Conservation (phyloP, 768 basidiomycete genomes). For the Atractiella rhizophila region DNA sequence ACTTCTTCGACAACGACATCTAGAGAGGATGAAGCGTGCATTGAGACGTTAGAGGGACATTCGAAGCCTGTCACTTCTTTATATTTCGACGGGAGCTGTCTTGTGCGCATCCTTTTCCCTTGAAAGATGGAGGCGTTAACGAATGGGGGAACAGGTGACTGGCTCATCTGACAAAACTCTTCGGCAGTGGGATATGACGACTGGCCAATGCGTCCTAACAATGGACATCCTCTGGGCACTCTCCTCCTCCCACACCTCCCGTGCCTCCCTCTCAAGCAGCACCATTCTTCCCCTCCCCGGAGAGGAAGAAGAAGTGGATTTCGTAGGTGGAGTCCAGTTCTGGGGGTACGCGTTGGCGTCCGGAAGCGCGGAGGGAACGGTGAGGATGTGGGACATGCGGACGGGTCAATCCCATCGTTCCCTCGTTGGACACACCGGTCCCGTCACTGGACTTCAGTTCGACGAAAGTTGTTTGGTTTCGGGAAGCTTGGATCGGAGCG, state of each 20-base stretch:
- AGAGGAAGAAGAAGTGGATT: conserved; percentile 29
- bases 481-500: conserved; percentile 76
- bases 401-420: conserved; percentile 92
- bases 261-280: conserved; percentile 6
- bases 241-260: conserved; percentile 42
- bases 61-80: conserved; percentile 74
- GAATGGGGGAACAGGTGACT: conserved; percentile 53
- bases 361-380: conserved; percentile 87
- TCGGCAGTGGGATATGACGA: conserved; percentile 90
- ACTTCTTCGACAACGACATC: not conserved
- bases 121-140: not conserved
- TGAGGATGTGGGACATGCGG: conserved; percentile 99
- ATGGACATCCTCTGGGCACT: conserved; percentile 99
- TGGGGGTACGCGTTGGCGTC: conserved; percentile 96
- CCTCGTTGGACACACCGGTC: conserved; percentile 68
- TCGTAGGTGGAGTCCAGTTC: conserved; percentile 90
- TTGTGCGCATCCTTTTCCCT: too few species aligned
- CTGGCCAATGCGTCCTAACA: conserved; percentile 92
- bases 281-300: not conserved
- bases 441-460: conserved; percentile 79
- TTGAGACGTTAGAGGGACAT: conserved; percentile 63
- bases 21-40: conserved; percentile 28
- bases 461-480: conserved; percentile 83
- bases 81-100: conserved; percentile 80
- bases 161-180: conserved; percentile 95